Conservation (phyloP, 2,329 filamentous ascomycete species). For the Xylaria sp. region DNA sequence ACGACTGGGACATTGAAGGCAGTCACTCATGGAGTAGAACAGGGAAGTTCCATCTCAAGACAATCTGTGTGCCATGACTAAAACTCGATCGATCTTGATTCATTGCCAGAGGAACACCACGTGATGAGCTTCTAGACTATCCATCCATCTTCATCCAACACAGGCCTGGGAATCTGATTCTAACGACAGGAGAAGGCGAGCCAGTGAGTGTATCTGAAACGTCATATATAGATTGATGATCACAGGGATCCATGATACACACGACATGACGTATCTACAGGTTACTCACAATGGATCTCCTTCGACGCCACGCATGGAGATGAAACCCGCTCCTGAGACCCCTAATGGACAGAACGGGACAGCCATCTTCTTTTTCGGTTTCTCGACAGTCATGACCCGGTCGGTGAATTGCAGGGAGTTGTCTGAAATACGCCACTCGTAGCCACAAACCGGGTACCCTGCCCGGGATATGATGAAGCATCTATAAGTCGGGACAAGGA, state of each 20-base stretch:
- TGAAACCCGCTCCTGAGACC: slow-evolving; percentile 12
- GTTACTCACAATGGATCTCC: not conserved
- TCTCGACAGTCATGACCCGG: not conserved
- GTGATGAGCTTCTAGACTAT: not conserved
- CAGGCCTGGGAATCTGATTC: not conserved
- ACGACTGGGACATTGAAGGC: not conserved
- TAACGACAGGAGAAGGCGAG: not conserved
- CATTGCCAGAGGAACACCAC: not conserved
- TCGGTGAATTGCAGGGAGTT: not conserved
- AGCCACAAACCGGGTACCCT: not conserved
- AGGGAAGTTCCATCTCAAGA: not conserved
- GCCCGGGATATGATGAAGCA: not conserved
- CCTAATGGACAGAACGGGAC: not conserved
- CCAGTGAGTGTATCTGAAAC: slow-evolving; percentile 17
- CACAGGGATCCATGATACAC: slow-evolving; percentile 6
- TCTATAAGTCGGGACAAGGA: not conserved
- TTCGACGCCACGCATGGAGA: not conserved
- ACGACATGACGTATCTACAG: not conserved
- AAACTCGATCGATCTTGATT: not conserved
- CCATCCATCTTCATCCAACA: not conserved
- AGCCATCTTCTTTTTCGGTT: not conserved
- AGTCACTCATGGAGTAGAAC: not conserved
- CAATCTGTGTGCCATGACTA: no score
- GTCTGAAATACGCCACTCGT: not conserved
- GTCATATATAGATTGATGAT: slow-evolving; percentile 2